phyloP scores from a whole-genome alignment of 139 green algal genomes.

The Tetradesmus obliquus region DNA sequence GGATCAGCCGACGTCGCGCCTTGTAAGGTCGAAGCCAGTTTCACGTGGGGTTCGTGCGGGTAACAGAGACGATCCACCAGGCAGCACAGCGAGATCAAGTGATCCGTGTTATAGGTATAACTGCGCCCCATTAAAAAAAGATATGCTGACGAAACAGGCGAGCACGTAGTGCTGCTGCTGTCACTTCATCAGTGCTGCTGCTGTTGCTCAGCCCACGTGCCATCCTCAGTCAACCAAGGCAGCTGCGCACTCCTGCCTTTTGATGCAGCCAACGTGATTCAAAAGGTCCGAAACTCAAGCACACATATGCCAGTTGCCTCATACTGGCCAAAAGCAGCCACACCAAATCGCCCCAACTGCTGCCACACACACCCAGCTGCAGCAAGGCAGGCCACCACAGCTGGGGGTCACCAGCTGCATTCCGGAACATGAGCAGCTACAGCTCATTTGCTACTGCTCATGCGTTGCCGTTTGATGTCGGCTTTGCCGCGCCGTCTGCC shows the following conservation, averaged over 20 bases:
- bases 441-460: background rate
- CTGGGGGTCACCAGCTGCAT: background rate
- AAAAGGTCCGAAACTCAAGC: too few species aligned
- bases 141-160: too few species aligned
- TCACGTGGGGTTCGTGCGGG: background rate
- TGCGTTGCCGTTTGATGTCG: constrained; percentile 33
- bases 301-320: too few species aligned
- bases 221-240: background rate
- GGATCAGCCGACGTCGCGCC: background rate
- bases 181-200: background rate
- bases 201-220: background rate
- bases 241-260: too few species aligned
- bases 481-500: constrained; percentile 19
- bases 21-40: background rate
- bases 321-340: too few species aligned
- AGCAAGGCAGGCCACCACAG: background rate
- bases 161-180: background rate
- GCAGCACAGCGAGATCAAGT: too few species aligned
- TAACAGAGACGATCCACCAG: background rate
- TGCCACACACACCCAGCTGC: background rate
- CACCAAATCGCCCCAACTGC: background rate
- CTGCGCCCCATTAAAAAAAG: too few species aligned
- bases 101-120: too few species aligned
- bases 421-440: background rate
- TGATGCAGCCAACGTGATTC: too few species aligned